Conservation (phyloP, 345 rosid species). For the Euphorbia lathyris region DNA sequence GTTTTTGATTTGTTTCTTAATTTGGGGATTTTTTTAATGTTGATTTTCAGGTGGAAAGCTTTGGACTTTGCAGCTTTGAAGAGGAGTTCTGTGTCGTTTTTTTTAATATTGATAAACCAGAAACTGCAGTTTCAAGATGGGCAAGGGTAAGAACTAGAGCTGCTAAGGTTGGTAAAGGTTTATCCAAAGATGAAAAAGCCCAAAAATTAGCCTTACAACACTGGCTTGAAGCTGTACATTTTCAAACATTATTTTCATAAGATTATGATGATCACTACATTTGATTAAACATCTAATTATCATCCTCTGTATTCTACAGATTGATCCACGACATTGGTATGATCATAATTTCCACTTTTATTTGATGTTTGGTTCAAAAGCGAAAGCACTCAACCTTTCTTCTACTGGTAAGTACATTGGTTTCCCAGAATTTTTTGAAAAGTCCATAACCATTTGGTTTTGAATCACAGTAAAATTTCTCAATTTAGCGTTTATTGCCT, state of each 20-base stretch:
- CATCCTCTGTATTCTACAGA: constrained; percentile 29
- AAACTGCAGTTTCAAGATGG: constrained; percentile 46
- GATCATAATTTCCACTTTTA: constrained; percentile 67
- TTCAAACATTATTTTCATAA: not conserved
- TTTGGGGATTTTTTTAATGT: not conserved
- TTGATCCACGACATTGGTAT: constrained; percentile 67
- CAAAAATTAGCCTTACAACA: too few species aligned
- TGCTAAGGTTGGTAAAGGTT: constrained; percentile 79
- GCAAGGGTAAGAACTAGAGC: constrained; percentile 40
- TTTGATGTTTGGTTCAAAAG: constrained; percentile 52
- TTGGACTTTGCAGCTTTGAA: constrained; percentile 24
- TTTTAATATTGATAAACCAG: constrained; percentile 26
- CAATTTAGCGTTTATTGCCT: too few species aligned
- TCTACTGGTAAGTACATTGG: constrained; percentile 49
- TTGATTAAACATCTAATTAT: not conserved
- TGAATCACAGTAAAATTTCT: too few species aligned
- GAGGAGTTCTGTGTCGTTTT: constrained; percentile 39
- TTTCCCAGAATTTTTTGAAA: too few species aligned
- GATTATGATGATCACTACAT: not conserved
- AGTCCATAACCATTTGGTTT: too few species aligned
- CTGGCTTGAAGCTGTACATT: constrained; percentile 96
- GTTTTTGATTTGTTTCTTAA: not conserved
- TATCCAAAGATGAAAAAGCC: too few species aligned
- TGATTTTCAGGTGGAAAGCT: constrained; percentile 35
- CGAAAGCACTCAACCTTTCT: constrained; percentile 60